Evolutionary conservation across 208 protist genomes (phyloP).

Genomic region (Histomonas meleagridis): DNA sequence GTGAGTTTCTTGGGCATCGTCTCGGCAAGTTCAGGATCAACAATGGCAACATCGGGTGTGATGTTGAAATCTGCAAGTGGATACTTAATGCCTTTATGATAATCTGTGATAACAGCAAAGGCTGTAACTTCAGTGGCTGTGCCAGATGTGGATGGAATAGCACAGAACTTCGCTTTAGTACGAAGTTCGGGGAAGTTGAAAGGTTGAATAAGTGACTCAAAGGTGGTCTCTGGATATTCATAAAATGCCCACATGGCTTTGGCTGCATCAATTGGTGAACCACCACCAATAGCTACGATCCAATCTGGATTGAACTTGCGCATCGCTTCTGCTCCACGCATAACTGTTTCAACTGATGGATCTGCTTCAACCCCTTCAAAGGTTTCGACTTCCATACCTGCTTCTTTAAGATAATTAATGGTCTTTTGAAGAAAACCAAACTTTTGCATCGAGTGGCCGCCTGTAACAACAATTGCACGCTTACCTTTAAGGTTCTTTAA

Average conservation of each 20-base stretch:
- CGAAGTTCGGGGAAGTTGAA: constrained; percentile 45
- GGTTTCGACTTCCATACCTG: not conserved
- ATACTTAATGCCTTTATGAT: constrained; percentile 47
- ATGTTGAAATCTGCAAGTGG: constrained; percentile 52
- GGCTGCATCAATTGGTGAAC: constrained; percentile 51
- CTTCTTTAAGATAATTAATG: constrained; percentile 10
- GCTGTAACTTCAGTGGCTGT: constrained; percentile 53
- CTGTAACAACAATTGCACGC: not conserved
- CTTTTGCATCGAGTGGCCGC: not conserved
- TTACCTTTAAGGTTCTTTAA: not conserved
- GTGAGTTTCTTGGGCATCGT: constrained; percentile 44
- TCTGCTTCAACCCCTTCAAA: constrained; percentile 24
- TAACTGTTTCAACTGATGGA: constrained; percentile 24
- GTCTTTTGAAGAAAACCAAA: not conserved
- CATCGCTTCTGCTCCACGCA: not conserved
- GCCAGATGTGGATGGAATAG: constrained; percentile 52
- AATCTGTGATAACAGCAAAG: constrained; percentile 52
- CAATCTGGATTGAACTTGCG: constrained; percentile 28
- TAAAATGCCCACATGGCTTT: constrained; percentile 47
- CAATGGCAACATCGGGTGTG: constrained; percentile 47
- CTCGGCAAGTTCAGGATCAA: constrained; percentile 45
- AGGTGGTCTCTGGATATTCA: constrained; percentile 43
- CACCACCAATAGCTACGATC: constrained; percentile 50
- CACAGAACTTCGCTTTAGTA: constrained; percentile 35
- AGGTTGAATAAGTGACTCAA: constrained; percentile 48